Evolutionary conservation across 2,329 filamentous ascomycete species (phyloP), one percentile per base, ranked within the genome.

Genomic region (Ambrosiella xylebori): DNA sequence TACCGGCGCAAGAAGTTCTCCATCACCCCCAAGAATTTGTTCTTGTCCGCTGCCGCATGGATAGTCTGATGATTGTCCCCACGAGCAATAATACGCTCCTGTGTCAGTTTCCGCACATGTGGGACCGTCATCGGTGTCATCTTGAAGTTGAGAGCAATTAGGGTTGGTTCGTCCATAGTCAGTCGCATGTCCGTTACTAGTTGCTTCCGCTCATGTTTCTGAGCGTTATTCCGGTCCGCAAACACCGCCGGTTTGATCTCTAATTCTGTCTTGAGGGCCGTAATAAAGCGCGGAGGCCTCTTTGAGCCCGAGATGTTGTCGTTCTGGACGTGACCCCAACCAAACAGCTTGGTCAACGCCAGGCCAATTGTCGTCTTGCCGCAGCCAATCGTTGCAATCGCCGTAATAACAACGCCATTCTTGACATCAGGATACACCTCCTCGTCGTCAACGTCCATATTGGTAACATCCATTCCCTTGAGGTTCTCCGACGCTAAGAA

Each of bases 11-110:
- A 76, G 70, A 98, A 98, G 2, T 88, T 88, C 64, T 96, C 87
- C 93, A 98, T 97, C 64, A 98, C 95, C 4, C 81, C 80, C 52
- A 93, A 75, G 58, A 93, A 87, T 68, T 95, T 91, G 15, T 76
- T 72, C 52, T 75, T 71, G 50, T 85, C 79, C 58, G 86, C 85
- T 51, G 80, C 85, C 9, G 91, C 90, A 65, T 93, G 89, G 61
- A 98, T 97, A 0, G 93, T 98, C 71, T 98, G 93, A 68, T 98
- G 93, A 66, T 97, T 97, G 69, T 98, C 89, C 12, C 93, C 93
- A 19, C 93, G 85, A 5, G 81, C 77, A 17, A 96, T 73, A 0
- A 98, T 88, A 54, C 93, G 83, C 62, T 83, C 78, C 59, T 81
- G 83, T 0, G 89, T 95, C 35, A 91, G 76, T 59, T 79, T 74